Evolutionary conservation across 345 rosid genomes (phyloP).

Genomic region (Stellera chamaejasme): DNA sequence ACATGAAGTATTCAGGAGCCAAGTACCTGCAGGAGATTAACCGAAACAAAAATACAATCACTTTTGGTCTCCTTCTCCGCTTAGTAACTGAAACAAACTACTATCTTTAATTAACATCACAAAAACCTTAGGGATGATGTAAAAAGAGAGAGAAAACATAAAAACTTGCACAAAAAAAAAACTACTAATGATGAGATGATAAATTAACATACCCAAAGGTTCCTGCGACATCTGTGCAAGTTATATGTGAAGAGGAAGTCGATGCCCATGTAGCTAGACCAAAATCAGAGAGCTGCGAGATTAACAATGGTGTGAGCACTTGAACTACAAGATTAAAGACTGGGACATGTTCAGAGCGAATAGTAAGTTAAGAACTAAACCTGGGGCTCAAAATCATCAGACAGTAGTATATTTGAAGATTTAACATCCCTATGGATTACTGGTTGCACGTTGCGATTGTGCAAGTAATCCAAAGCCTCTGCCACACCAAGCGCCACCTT

Average conservation of each 20-base stretch:
- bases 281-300: slow-evolving; percentile 81
- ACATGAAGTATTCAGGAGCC: slow-evolving; percentile 98
- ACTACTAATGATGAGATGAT: neutral
- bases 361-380: slow-evolving; percentile 19
- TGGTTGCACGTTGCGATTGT: slow-evolving; percentile 44
- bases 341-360: neutral
- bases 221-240: slow-evolving; percentile 81
- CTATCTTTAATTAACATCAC: neutral
- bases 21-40: slow-evolving; percentile 52
- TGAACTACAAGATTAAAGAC: slow-evolving; percentile 3
- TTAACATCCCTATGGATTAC: slow-evolving; percentile 94
- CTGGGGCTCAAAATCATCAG: slow-evolving; percentile 92
- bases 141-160: neutral
- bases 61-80: neutral
- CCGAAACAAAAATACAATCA: neutral
- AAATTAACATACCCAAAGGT: slow-evolving; percentile 73
- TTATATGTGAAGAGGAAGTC: slow-evolving; percentile 46
- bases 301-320: neutral
- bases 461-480: slow-evolving; percentile 79
- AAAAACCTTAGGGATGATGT: neutral
- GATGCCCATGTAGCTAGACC: slow-evolving; percentile 85
- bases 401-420: slow-evolving; percentile 84
- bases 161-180: slow-evolving; percentile 1
- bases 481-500: slow-evolving; percentile 91
- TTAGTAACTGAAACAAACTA: too few species aligned